Percentiles rank a stretch among this genome's conserved stretches.
Conservation (phyloP, 768 basidiomycete genomes). For the Macrolepiota albuminosa region DNA sequence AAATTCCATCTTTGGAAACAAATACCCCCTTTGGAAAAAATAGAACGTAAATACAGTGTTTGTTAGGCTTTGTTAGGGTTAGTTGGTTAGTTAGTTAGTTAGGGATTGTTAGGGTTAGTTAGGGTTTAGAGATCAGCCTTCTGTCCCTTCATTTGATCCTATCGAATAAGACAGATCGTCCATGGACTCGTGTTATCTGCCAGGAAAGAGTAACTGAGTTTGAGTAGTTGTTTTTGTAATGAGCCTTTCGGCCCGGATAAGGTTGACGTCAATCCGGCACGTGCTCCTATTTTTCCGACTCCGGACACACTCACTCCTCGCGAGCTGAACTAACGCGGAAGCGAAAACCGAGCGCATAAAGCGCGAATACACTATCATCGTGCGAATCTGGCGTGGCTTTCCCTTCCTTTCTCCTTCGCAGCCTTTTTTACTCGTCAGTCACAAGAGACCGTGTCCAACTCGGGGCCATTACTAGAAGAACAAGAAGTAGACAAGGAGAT, state of each 20-base stretch:
- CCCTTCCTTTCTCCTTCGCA: background rate
- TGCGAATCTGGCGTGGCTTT: conserved; percentile 20
- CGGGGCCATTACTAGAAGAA: background rate
- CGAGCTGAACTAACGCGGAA: no score
- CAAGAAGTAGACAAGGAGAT: conserved; percentile 13
- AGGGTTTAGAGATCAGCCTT: no score
- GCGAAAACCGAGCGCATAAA: background rate
- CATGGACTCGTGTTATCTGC: no score
- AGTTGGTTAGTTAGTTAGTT: no score
- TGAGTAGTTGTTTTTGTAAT: background rate
- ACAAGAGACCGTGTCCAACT: background rate
- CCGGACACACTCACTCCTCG: background rate
- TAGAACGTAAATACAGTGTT: no score
- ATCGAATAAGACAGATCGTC: no score
- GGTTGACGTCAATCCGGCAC: background rate
- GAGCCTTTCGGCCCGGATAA: background rate
- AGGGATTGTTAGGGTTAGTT: no score
- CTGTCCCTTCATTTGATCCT: no score
- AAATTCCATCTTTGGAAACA: no score
- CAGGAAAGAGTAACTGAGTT: background rate
- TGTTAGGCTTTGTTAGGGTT: no score
- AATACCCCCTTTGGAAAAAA: no score
- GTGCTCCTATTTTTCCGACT: background rate
- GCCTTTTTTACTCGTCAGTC: background rate
- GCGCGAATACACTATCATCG: conserved; percentile 3